A percentile compares a stretch with the other conserved stretches of the same genome.
Conservation (phyloP, 2,329 filamentous ascomycete genomes). For the Monosporascus cannonballus region DNA sequence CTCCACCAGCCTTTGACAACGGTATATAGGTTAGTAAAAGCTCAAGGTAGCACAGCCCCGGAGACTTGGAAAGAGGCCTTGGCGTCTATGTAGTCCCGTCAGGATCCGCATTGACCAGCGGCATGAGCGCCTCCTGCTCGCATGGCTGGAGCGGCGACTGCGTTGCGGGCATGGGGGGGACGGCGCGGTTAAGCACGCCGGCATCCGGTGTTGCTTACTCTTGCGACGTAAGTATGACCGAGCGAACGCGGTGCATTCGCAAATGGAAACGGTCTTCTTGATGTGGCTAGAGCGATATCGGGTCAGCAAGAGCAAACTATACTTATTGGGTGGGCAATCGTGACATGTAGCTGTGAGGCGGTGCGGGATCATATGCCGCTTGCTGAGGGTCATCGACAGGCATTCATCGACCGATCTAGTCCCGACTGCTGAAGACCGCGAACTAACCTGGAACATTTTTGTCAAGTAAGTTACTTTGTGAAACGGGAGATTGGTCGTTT, state of each 20-base stretch:
- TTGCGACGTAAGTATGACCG: slow-evolving; percentile 71
- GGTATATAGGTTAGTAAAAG: neutral
- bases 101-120: too few relatives aligned
- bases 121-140: too few relatives aligned
- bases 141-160: too few relatives aligned
- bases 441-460: neutral
- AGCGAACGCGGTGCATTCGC: slow-evolving; percentile 76
- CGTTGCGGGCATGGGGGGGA: too few relatives aligned
- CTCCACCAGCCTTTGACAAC: slow-evolving; percentile 65
- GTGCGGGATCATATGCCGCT: neutral
- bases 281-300: slow-evolving; percentile 18
- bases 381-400: neutral
- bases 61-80: too few relatives aligned
- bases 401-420: neutral
- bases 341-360: neutral
- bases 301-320: slow-evolving; percentile 1
- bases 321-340: neutral
- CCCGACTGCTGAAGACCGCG: neutral
- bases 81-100: too few relatives aligned
- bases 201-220: slow-evolving; percentile 46
- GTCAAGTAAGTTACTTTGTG: too few relatives aligned
- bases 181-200: neutral
- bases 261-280: slow-evolving; percentile 58
- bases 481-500: neutral
- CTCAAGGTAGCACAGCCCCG: too few relatives aligned